These are phyloP conservation scores for Lasiosphaeriaceae sp. DNA, from an alignment of 495 filamentous ascomycete species.

Conservation along the genomic window DNA sequence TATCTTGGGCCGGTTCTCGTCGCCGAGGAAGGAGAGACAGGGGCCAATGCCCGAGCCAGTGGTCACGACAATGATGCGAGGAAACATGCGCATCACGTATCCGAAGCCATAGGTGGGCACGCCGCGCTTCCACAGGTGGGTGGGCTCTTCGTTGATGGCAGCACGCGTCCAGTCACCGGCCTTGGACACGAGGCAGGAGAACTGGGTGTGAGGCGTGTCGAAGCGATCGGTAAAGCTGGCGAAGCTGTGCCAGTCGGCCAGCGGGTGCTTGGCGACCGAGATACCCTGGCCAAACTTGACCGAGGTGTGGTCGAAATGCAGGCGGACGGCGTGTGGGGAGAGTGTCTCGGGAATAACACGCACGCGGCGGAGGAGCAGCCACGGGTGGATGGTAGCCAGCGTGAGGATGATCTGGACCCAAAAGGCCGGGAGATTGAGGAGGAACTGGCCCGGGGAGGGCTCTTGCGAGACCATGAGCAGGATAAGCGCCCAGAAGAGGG, in stretches of 20 bases:
- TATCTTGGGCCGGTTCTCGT: constrained; percentile 24
- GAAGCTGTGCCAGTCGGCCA: constrained; percentile 78
- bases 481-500: constrained; percentile 59
- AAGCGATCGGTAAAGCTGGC: constrained; percentile 62
- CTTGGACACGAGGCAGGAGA: constrained; percentile 60
- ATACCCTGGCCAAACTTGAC: constrained; percentile 47
- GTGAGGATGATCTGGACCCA: constrained; percentile 63
- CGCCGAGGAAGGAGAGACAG: constrained; percentile 40
- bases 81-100: constrained; percentile 59
- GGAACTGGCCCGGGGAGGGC: constrained; percentile 34
- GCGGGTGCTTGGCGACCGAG: constrained; percentile 50
- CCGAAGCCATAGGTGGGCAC: constrained; percentile 57
- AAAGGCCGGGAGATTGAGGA: constrained; percentile 58
- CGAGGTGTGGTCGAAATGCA: constrained; percentile 60
- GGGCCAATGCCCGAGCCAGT: constrained; percentile 72
- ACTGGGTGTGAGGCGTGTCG: constrained; percentile 34
- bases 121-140: constrained; percentile 49
- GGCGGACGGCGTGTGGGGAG: constrained; percentile 62
- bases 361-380: constrained; percentile 62
- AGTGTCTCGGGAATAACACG: constrained; percentile 57
- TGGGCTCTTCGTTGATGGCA: constrained; percentile 52
- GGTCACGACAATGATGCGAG: constrained; percentile 58
- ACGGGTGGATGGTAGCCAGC: constrained; percentile 59
- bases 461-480: constrained; percentile 42
- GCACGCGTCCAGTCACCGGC: constrained; percentile 67